Evolutionary conservation across 331 rosid genomes (phyloP).

Genomic region (Malus hybrid): DNA sequence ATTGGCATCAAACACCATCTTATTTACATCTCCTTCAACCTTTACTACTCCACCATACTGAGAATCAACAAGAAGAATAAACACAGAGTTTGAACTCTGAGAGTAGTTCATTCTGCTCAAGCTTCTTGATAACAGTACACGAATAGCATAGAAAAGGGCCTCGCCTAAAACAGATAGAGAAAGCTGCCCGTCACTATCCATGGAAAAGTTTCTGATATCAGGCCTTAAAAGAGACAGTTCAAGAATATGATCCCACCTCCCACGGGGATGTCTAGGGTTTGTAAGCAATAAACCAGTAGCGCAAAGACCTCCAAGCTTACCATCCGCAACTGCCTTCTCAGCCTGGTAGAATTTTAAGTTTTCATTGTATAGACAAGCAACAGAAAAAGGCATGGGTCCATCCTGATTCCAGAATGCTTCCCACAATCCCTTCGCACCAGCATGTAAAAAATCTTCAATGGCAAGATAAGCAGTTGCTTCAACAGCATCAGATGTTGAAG

Average conservation of each 20-base stretch:
- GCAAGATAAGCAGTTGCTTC: slow-evolving; percentile 94
- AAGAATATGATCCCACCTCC: slow-evolving; percentile 89
- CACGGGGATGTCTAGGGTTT: slow-evolving; percentile 85
- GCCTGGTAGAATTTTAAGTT: slow-evolving; percentile 87
- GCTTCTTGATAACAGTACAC: slow-evolving; percentile 78
- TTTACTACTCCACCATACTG: slow-evolving; percentile 88
- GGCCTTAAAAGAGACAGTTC: slow-evolving; percentile 78
- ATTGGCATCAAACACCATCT: slow-evolving; percentile 66
- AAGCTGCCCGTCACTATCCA: slow-evolving; percentile 47
- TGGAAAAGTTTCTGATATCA: slow-evolving; percentile 54
- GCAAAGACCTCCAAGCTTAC: slow-evolving; percentile 78
- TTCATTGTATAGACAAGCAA: slow-evolving; percentile 58
- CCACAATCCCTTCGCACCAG: slow-evolving; percentile 89
- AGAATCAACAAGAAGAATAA: slow-evolving; percentile 81
- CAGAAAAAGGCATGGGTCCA: slow-evolving; percentile 90
- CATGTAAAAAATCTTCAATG: slow-evolving; percentile 89
- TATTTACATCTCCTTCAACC: slow-evolving; percentile 91
- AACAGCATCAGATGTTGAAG: slow-evolving; percentile 77
- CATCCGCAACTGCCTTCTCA: slow-evolving; percentile 81
- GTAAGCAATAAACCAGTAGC: slow-evolving; percentile 75
- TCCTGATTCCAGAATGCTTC: slow-evolving; percentile 96
- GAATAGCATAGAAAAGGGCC: slow-evolving; percentile 80
- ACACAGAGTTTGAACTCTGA: slow-evolving; percentile 53
- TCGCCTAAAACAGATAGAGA: slow-evolving; percentile 65
- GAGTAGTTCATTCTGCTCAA: slow-evolving; percentile 62